phyloP scores from a whole-genome alignment of 345 rosid species.

The Boechera retrofracta region DNA sequence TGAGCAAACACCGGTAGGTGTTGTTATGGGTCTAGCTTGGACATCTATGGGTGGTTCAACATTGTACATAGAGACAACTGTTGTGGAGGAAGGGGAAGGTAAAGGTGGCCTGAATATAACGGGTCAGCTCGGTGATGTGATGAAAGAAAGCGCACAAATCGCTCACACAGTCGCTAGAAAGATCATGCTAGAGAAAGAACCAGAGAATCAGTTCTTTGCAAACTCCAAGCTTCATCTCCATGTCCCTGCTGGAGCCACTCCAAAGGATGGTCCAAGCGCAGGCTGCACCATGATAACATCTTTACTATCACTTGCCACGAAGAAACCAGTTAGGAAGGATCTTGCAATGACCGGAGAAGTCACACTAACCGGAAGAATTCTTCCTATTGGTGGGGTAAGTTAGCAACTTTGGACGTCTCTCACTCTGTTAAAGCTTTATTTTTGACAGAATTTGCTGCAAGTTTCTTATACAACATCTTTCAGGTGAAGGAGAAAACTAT shows the following conservation, averaged over 20 bases:
- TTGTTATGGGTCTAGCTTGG: conserved; percentile 99
- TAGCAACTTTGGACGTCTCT: conserved; percentile 11
- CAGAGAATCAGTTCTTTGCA: conserved; percentile 74
- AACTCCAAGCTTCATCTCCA: conserved; percentile 93
- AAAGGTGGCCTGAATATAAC: conserved; percentile 83
- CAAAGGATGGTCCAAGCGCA: conserved; percentile 98
- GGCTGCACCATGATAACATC: conserved; percentile 99
- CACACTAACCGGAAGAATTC: conserved; percentile 84
- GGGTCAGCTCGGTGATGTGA: conserved; percentile 97
- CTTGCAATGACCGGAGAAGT: conserved; percentile 99
- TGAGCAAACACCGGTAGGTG: conserved; percentile 88
- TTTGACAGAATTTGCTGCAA: not conserved
- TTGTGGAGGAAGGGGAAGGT: conserved; percentile 86
- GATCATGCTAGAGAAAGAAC: conserved; percentile 71
- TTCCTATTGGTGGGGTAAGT: conserved; percentile 99
- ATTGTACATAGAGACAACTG: conserved; percentile 88
- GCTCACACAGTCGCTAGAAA: conserved; percentile 90
- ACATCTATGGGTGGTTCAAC: conserved; percentile 99
- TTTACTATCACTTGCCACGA: conserved; percentile 85
- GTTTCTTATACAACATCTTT: conserved; percentile 19
- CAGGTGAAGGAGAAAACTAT: conserved; percentile 98
- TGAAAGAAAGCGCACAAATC: conserved; percentile 98
- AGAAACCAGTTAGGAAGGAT: conserved; percentile 73
- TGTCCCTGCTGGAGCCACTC: conserved; percentile 99
- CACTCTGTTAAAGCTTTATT: not conserved